These are phyloP conservation scores for Scalesia atractyloides DNA, from an alignment of 129 eudicot genomes.

Conservation along the genomic window DNA sequence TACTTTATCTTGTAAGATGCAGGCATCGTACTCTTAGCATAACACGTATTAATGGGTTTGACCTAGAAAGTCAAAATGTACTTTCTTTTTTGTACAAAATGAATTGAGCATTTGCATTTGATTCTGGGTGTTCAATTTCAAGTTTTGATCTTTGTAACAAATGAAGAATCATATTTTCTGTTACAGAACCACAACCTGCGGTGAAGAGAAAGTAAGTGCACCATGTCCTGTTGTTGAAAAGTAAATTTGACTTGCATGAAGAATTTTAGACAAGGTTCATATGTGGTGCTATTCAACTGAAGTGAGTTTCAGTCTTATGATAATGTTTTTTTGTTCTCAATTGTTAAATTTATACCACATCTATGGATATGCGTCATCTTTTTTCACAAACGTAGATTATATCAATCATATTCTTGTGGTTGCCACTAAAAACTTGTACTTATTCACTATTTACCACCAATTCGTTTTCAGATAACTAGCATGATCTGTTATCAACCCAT, in stretches of 20 bases:
- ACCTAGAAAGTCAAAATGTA: not conserved
- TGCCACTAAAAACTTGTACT: not conserved
- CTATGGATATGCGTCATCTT: conserved; percentile 1
- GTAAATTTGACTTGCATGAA: conserved; percentile 21
- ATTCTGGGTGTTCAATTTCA: not conserved
- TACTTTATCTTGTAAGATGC: not conserved
- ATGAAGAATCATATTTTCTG: conserved; percentile 18
- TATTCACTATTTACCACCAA: not conserved
- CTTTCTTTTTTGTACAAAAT: not conserved
- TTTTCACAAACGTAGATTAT: not conserved
- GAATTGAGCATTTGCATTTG: conserved; percentile 19
- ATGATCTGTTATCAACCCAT: not conserved
- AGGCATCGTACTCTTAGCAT: not conserved
- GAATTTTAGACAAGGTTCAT: conserved; percentile 14
- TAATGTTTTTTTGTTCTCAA: not conserved
- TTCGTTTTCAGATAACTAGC: not conserved
- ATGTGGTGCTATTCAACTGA: conserved; percentile 7
- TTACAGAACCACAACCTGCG: conserved; percentile 56
- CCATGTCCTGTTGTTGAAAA: conserved; percentile 27
- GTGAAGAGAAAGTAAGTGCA: conserved; percentile 45
- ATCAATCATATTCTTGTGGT: not conserved
- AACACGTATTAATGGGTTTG: conserved; percentile 7
- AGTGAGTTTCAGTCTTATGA: conserved; percentile 1
- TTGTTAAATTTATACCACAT: not conserved
- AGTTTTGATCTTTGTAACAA: conserved; percentile 11